A percentile compares a stretch with the other conserved stretches of the same genome.
Evolutionary conservation across 257 asterid genomes (phyloP).

Genomic region (Cordia subcordata): DNA sequence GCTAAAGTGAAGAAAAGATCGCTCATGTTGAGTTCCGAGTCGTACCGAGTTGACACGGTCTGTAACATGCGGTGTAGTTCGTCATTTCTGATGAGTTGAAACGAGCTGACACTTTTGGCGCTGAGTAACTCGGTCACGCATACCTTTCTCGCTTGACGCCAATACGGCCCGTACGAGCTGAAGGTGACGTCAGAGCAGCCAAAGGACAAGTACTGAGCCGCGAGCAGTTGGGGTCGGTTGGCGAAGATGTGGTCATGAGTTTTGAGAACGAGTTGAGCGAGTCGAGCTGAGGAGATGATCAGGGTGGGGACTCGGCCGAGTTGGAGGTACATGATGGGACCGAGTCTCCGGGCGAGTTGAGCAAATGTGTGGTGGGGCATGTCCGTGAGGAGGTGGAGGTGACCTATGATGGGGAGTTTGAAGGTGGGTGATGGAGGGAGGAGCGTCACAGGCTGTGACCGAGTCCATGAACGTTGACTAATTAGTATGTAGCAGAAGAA

Average conservation of each 20-base stretch:
- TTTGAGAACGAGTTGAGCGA: constrained; percentile 30
- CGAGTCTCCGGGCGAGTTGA: constrained; percentile 17
- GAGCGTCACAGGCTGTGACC: not conserved
- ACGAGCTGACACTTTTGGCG: constrained; percentile 28
- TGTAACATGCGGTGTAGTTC: constrained; percentile 26
- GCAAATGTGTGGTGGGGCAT: constrained; percentile 34
- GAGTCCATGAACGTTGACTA: not conserved
- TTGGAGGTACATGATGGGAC: constrained; percentile 28
- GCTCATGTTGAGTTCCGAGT: constrained; percentile 21
- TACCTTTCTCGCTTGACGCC: constrained; percentile 36
- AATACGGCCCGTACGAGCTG: constrained; percentile 36
- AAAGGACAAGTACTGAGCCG: constrained; percentile 33
- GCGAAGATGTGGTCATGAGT: constrained; percentile 24
- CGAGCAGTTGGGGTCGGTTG: constrained; percentile 28
- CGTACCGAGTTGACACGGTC: constrained; percentile 2
- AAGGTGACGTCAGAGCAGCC: constrained; percentile 37
- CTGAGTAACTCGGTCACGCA: constrained; percentile 32
- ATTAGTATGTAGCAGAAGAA: constrained; percentile 1
- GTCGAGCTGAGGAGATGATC: constrained; percentile 25
- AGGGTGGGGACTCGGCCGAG: constrained; percentile 31
- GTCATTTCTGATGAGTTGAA: constrained; percentile 23
- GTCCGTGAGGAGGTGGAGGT: constrained; percentile 29
- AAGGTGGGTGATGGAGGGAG: constrained; percentile 23
- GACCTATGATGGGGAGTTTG: constrained; percentile 27
- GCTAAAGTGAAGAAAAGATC: constrained; percentile 27